phyloP scores from a whole-genome alignment of 192 early-diverging fungal species.

The Linnemannia schmuckeri region DNA sequence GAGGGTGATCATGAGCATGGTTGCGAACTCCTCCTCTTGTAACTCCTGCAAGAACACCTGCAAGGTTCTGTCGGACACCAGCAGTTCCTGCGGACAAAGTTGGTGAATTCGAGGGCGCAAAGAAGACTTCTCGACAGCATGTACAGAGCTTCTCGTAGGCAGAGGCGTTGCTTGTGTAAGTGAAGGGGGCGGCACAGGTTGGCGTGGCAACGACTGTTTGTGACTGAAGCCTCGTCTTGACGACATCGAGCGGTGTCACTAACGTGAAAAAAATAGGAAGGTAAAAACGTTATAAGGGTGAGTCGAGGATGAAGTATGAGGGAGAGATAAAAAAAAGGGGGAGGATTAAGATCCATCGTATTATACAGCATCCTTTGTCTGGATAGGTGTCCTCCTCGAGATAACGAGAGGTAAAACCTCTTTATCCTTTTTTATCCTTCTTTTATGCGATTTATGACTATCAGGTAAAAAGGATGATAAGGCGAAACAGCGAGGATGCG shows the following conservation, averaged over 20 bases:
- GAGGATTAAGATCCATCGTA: background rate
- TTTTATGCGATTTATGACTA: background rate
- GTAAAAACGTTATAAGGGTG: background rate
- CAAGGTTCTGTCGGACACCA: slow-evolving; percentile 45
- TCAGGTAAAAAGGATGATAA: background rate
- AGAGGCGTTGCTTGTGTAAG: slow-evolving; percentile 45
- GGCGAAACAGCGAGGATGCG: background rate
- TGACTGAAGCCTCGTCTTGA: slow-evolving; percentile 89
- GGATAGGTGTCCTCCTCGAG: background rate
- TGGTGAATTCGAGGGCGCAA: slow-evolving; percentile 29
- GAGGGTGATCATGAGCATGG: slow-evolving; percentile 3
- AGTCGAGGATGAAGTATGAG: background rate
- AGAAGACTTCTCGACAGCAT: slow-evolving; percentile 61
- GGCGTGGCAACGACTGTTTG: slow-evolving; percentile 56
- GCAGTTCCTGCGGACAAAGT: slow-evolving; percentile 7
- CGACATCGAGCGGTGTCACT: slow-evolving; percentile 91
- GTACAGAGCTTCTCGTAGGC: slow-evolving; percentile 56
- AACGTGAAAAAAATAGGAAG: background rate
- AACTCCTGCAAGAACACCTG: slow-evolving; percentile 34
- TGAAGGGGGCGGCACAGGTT: slow-evolving; percentile 41
- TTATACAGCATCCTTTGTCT: background rate
- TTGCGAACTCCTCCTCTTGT: slow-evolving; percentile 17
- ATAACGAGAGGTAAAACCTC: background rate
- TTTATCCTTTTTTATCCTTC: background rate
- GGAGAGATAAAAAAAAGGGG: background rate